Evolutionary conservation across 331 rosid species (phyloP).

Genomic region (Dryas integrifolia): DNA sequence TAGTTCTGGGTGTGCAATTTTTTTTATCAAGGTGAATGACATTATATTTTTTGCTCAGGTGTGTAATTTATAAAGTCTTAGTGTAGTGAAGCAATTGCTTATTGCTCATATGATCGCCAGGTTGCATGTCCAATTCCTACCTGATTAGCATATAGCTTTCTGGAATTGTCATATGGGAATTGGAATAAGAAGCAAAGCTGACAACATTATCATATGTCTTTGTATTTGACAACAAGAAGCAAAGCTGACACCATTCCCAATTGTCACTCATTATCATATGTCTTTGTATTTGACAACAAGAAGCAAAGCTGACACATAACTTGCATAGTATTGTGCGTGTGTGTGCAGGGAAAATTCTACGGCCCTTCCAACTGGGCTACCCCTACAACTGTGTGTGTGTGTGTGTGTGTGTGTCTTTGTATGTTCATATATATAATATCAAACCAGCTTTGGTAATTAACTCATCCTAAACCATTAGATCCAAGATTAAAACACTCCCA

Average conservation of each 20-base stretch:
- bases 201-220: neutral
- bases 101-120: too few species aligned
- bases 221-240: neutral
- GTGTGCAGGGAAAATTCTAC: too few species aligned
- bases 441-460: too few species aligned
- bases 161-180: neutral
- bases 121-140: neutral
- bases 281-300: neutral
- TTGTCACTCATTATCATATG: neutral
- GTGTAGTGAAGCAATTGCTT: neutral
- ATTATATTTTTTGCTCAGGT: neutral
- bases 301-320: neutral
- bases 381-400: too few species aligned
- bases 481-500: too few species aligned
- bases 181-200: too few species aligned
- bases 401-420: too few species aligned
- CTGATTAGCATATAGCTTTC: neutral
- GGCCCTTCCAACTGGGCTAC: too few species aligned
- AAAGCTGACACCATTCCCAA: neutral
- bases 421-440: too few species aligned
- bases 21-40: neutral
- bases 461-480: too few species aligned
- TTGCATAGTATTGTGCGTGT: neutral
- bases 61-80: neutral
- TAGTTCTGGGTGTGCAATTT: neutral